Evolutionary conservation across 2,329 filamentous ascomycete genomes (phyloP).

Genomic region (Thelonectria discophora): DNA sequence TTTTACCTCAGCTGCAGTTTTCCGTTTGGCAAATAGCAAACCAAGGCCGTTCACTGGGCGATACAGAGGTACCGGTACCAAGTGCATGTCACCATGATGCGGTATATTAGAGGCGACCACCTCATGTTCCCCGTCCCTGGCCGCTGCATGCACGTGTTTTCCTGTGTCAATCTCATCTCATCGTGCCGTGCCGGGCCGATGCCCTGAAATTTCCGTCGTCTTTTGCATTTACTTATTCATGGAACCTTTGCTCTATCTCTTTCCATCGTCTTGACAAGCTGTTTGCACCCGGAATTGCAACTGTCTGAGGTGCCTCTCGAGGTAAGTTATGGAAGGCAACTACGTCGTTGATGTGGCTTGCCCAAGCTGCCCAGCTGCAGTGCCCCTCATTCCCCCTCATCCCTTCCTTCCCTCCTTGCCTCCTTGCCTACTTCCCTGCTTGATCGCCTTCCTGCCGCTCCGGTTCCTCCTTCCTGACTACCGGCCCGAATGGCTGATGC

Average conservation of each 20-base stretch:
- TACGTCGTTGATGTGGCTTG: conserved; percentile 10
- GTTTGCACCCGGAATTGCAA: not conserved
- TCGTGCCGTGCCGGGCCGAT: not conserved
- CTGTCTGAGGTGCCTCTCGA: not conserved
- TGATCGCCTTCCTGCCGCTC: not conserved
- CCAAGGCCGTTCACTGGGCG: conserved; percentile 21
- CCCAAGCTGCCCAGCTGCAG: conserved; percentile 1
- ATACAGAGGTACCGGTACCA: conserved; percentile 18
- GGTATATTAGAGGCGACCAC: conserved; percentile 20
- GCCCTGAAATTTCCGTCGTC: not conserved
- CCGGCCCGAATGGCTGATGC: too few relatives aligned
- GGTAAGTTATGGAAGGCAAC: not conserved
- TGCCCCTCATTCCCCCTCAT: conserved; percentile 27
- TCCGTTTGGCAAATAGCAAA: conserved; percentile 15
- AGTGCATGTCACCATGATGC: conserved; percentile 9
- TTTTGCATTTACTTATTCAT: not conserved
- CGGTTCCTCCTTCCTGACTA: too few relatives aligned
- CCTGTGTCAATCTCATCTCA: conserved; percentile 1
- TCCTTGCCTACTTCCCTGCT: conserved; percentile 13
- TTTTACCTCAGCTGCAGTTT: conserved; percentile 23
- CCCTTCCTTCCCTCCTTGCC: conserved; percentile 14
- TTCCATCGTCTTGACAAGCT: not conserved
- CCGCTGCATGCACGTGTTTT: conserved; percentile 9
- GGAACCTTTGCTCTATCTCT: not conserved
- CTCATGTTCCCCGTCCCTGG: not conserved